Conservation (phyloP, 495 filamentous ascomycete genomes). For the Wilcoxina mikolae region DNA sequence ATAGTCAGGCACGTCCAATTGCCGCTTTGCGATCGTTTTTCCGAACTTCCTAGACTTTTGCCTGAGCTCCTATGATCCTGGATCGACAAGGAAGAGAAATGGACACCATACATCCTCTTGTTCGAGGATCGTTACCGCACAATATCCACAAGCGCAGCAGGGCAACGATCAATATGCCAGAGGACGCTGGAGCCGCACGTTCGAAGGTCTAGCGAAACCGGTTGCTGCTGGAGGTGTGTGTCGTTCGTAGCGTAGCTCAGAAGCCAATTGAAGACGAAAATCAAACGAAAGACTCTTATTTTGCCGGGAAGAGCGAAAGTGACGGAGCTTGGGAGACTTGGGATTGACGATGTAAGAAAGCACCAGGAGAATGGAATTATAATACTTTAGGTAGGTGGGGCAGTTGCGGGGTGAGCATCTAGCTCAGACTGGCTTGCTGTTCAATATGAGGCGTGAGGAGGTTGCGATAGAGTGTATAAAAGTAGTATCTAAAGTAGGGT, state of each 20-base stretch:
- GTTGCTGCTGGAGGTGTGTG: too few relatives aligned
- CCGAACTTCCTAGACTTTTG: conserved; percentile 75
- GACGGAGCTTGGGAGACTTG: too few relatives aligned
- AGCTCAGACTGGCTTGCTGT: too few relatives aligned
- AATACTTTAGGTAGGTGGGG: not conserved
- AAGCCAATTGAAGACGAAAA: not conserved
- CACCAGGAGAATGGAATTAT: too few relatives aligned
- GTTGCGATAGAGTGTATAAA: too few relatives aligned
- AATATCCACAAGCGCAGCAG: not conserved
- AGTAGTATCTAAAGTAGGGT: too few relatives aligned
- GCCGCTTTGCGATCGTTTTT: conserved; percentile 95
- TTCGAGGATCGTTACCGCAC: not conserved
- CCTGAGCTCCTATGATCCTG: not conserved
- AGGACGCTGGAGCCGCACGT: too few relatives aligned
- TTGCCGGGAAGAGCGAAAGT: too few relatives aligned
- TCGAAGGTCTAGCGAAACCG: not conserved
- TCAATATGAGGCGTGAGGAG: too few relatives aligned
- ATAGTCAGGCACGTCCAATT: conserved; percentile 98
- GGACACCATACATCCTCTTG: conserved; percentile 1
- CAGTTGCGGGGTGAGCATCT: not conserved
- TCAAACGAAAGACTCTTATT: not conserved
- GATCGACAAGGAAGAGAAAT: not conserved
- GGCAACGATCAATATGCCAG: not conserved
- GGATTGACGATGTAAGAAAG: too few relatives aligned
- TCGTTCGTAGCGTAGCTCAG: too few relatives aligned